These are phyloP conservation scores for Cicer pinnatifidum DNA, from an alignment of 306 rosid species.

Conservation along the genomic window DNA sequence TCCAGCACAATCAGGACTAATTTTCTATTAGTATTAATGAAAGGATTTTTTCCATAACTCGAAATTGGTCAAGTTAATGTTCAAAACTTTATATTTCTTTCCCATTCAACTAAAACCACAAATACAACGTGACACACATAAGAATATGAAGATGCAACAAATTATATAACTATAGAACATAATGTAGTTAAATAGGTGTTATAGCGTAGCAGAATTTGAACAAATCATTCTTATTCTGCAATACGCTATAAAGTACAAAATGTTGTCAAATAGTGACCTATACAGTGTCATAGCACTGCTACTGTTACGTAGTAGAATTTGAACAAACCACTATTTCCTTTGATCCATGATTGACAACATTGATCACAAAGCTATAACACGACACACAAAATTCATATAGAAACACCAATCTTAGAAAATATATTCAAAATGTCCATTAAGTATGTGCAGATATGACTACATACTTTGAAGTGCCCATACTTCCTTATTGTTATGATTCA, in stretches of 20 bases:
- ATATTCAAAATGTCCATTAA: background rate
- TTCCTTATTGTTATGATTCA: background rate
- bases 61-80: background rate
- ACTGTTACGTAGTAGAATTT: too few species aligned
- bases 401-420: background rate
- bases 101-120: background rate
- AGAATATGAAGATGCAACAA: background rate
- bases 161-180: background rate
- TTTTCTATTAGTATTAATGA: background rate
- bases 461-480: background rate
- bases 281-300: too few species aligned
- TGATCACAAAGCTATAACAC: background rate
- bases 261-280: too few species aligned
- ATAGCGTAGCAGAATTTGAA: too few species aligned
- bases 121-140: background rate
- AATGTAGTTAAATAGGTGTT: too few species aligned
- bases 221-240: too few species aligned
- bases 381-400: background rate
- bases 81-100: background rate
- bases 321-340: too few species aligned
- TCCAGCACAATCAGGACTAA: background rate
- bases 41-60: slow-evolving; percentile 22
- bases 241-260: too few species aligned
- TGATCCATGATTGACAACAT: too few species aligned
- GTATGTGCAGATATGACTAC: background rate